Evolutionary conservation across 2,329 filamentous ascomycete genomes (phyloP).

Genomic region (Calonectria montana): DNA sequence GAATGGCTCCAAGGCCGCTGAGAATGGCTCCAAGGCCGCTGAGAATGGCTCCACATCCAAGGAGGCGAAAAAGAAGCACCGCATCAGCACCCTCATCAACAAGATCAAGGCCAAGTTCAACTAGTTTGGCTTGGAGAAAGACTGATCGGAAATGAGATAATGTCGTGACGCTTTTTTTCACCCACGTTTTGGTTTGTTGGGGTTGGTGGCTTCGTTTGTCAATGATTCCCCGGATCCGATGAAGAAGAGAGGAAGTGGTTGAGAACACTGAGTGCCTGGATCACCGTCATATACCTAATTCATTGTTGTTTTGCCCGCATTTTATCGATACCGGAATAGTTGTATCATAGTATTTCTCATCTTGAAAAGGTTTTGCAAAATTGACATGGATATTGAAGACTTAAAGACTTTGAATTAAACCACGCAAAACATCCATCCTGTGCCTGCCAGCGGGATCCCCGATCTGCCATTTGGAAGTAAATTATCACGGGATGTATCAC

Average conservation of each 20-base stretch:
- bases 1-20: slow-evolving; percentile 27
- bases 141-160: slow-evolving; percentile 36
- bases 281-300: slow-evolving; percentile 51
- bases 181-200: slow-evolving; percentile 43
- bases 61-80: slow-evolving; percentile 74
- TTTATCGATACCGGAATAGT: slow-evolving; percentile 41
- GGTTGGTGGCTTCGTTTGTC: slow-evolving; percentile 52
- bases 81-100: slow-evolving; percentile 71
- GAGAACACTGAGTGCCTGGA: slow-evolving; percentile 44
- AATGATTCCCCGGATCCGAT: slow-evolving; percentile 53
- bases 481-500: slow-evolving; percentile 15
- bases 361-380: slow-evolving; percentile 22
- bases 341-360: slow-evolving; percentile 36
- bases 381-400: not conserved
- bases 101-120: slow-evolving; percentile 63
- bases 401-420: not conserved
- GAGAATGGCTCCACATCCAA: slow-evolving; percentile 42
- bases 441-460: not conserved
- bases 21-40: slow-evolving; percentile 33
- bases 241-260: slow-evolving; percentile 46
- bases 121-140: slow-evolving; percentile 37
- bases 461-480: not conserved
- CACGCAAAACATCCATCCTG: not conserved
- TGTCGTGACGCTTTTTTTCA: slow-evolving; percentile 39
- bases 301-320: slow-evolving; percentile 43